Percentiles rank a stretch among this genome's conserved stretches.
Conservation (phyloP, 2,329 filamentous ascomycete genomes). For the Malbranchea zuffiana region DNA sequence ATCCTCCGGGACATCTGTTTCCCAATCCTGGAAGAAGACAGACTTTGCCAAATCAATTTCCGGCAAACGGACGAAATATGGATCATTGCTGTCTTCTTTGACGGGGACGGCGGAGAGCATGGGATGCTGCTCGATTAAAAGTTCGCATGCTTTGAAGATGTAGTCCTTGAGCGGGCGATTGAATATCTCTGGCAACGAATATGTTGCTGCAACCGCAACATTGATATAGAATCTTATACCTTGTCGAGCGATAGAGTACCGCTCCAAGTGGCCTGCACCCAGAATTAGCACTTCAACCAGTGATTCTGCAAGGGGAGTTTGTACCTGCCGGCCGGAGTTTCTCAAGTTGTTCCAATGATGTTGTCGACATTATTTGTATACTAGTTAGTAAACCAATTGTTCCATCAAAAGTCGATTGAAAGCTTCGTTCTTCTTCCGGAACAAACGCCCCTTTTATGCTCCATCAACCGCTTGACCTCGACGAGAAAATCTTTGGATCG, state of each 20-base stretch:
- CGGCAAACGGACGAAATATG: conserved; percentile 37
- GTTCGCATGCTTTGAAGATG: conserved; percentile 29
- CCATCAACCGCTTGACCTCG: too few species aligned
- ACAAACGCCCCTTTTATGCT: too few species aligned
- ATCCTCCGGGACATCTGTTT: conserved; percentile 13
- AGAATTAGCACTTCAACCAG: background rate
- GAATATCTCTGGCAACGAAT: conserved; percentile 22
- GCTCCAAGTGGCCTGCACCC: conserved; percentile 33
- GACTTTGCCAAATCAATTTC: conserved; percentile 32
- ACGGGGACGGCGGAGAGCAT: conserved; percentile 35
- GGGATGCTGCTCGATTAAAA: conserved; percentile 32
- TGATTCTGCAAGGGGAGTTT: background rate
- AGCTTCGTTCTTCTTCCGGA: too few species aligned
- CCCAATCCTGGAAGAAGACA: conserved; percentile 27
- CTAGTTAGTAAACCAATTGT: too few species aligned
- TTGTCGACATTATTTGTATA: too few species aligned
- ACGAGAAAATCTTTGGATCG: too few species aligned
- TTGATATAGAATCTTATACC: conserved; percentile 37
- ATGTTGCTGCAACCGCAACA: conserved; percentile 32
- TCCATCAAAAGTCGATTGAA: too few species aligned
- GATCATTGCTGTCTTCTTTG: conserved; percentile 29
- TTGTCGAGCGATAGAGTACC: conserved; percentile 36
- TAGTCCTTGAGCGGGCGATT: conserved; percentile 21
- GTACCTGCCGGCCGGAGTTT: conserved; percentile 25
- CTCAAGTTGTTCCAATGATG: too few species aligned